Evolutionary conservation across 257 asterid genomes (phyloP), one percentile per base, ranked within the genome.

Genomic region (Parsonsia alboflavescens): DNA sequence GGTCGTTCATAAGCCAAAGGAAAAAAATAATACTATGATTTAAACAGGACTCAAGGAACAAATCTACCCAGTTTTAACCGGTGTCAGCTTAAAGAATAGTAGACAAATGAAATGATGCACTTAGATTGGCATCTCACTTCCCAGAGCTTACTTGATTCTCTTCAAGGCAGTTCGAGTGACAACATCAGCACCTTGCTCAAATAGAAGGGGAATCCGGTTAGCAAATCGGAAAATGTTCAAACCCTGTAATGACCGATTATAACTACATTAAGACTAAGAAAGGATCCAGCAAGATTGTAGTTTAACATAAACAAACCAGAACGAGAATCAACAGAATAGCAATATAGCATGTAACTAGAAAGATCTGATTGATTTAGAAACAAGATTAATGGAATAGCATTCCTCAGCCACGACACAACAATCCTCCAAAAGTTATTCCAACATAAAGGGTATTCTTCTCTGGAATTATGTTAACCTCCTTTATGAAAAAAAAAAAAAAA

Each of bases 151-250:
- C 97, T 89, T 92, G 80, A 92, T 92, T 87, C 96, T 87, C 89
- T 85, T 92, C 80, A 85, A 10, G 75, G 97, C 96, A 74, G 96
- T 92, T 79, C 97, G 84, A 72, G 97, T 92, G 82, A 90, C 93
- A 78, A 92, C 97, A 84, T 92, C 97, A 75, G 97, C 97, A 66
- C 97, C 97, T 90, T 90, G 93, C 96, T 92, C 97, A 63, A 92
- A 90, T 75, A 92, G 85, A 81, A 92, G 97, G 19, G 97, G 97
- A 71, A 92, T 92, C 82, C 97, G 97, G 75, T 92, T 92, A 71
- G 97, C 97, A 78, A 92, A 92, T 76, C 97, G 92, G 84, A 92
- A 92, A 70, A 92, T 80, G 85, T 92, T 92, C 59, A 92, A 81
- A 72, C 97, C 97, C 97, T 92, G 79, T 49, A 79, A 81, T 85